phyloP scores from a whole-genome alignment of 352 stramenopile genomes.

The Pythium vanterpoolii region DNA sequence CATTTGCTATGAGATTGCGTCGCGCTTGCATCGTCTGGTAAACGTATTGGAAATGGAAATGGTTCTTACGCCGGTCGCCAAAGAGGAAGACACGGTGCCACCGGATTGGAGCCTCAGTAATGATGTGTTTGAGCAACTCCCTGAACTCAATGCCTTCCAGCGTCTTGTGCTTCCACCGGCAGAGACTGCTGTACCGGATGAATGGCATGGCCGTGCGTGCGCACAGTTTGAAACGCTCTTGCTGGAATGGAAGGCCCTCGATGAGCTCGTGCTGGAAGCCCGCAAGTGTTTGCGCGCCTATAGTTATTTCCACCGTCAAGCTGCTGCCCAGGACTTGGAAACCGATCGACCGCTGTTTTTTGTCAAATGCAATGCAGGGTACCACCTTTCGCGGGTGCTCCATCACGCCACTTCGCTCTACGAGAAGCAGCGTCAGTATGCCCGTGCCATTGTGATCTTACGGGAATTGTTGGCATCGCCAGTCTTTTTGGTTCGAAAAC shows the following conservation, averaged over 20 bases:
- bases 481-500: constrained; percentile 54
- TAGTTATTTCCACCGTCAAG: neutral
- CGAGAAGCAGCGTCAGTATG: constrained; percentile 75
- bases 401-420: constrained; percentile 56
- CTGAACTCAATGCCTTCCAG: constrained; percentile 50
- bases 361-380: constrained; percentile 62
- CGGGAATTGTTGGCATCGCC: constrained; percentile 54
- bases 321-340: neutral
- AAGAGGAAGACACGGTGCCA: constrained; percentile 22
- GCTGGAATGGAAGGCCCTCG: constrained; percentile 39
- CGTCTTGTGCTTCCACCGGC: constrained; percentile 23
- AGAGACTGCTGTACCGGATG: constrained; percentile 1
- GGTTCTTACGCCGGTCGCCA: constrained; percentile 19
- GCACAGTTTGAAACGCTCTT: constrained; percentile 44
- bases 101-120: constrained; percentile 47
- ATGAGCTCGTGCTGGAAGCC: constrained; percentile 54
- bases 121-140: constrained; percentile 36
- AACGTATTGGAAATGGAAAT: constrained; percentile 43
- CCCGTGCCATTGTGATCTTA: constrained; percentile 59
- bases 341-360: constrained; percentile 38
- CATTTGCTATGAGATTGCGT: constrained; percentile 65
- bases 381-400: constrained; percentile 62
- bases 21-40: constrained; percentile 50
- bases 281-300: constrained; percentile 45
- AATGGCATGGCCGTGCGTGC: constrained; percentile 39